Evolutionary conservation across 495 filamentous ascomycete species (phyloP), one percentile per base, ranked within the genome.

Genomic region (Aspergillus diversus): DNA sequence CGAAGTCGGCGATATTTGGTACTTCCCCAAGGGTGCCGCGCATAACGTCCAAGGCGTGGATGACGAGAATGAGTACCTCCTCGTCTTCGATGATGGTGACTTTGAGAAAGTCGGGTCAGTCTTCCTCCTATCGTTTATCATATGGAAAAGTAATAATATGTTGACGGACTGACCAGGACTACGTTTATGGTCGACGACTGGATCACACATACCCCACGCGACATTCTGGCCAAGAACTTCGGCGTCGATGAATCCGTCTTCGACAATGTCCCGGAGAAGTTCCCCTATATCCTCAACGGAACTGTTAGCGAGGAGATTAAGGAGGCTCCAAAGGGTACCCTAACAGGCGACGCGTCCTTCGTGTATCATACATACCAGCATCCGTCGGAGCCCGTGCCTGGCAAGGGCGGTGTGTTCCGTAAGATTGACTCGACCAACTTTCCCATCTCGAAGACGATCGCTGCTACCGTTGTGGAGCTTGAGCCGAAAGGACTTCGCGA

Each of bases 161-260:
- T 16, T 15, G 7, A 5, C 17, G 3, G 27, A 17, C 54, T 57
- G 32, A 57, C 55, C 43, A 85, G 83, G 27, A 85, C 83, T 2
- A 87, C 86, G 15, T 88, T 88, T 72, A 86, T 84, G 67, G 73
- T 88, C 27, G 84, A 85, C 54, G 86, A 88, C 71, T 89, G 85
- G 87, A 78, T 89, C 55, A 75, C 80, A 0, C 85, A 89, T 61
- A 88, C 86, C 0, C 88, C 87, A 0, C 80, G 77, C 35, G 77
- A 80, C 8, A 73, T 90, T 56, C 73, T 90, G 8, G 85, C 87
- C 6, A 87, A 87, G 77, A 89, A 89, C 74, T 89, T 89, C 59
- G 84, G 84, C 16, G 75, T 89, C 17, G 71, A 80, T 33, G 75
- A 78, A 11, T 77, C 78, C 16, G 79, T 86, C 54, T 90, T 90